Evolutionary conservation across 2,329 filamentous ascomycete species (phyloP).

Genomic region (Beauveria asiatica): DNA sequence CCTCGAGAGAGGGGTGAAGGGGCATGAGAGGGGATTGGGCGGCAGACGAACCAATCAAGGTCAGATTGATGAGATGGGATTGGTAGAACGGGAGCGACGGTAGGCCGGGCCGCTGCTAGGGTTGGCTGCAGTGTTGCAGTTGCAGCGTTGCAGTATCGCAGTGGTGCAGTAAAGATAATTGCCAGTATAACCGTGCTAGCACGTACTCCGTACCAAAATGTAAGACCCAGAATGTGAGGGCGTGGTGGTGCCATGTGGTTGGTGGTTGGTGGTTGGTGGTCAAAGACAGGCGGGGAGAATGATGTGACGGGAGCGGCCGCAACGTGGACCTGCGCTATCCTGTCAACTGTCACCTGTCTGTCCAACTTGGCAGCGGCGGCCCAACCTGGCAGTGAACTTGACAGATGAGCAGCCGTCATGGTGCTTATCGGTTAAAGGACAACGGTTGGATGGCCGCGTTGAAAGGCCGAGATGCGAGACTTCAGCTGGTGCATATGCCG

Average conservation of each 20-base stretch:
- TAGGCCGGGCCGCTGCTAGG: constrained; percentile 9
- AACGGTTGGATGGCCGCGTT: not conserved
- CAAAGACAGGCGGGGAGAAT: not conserved
- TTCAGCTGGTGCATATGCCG: not conserved
- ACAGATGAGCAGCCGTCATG: not conserved
- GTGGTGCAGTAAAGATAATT: no score
- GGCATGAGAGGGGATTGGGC: not conserved
- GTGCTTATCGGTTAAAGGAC: not conserved
- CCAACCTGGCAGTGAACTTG: not conserved
- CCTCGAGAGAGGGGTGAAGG: constrained; percentile 2
- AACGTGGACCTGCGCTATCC: not conserved
- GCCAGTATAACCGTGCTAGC: no score
- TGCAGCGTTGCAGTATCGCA: no score
- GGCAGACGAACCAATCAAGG: not conserved
- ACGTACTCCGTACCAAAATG: no score
- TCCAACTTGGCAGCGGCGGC: not conserved
- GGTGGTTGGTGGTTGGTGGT: not conserved
- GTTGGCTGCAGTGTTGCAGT: not conserved
- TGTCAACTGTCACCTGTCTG: constrained; percentile 1
- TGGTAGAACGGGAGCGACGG: constrained; percentile 1
- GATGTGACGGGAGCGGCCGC: constrained; percentile 8
- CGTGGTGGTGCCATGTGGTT: no score
- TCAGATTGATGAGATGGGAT: constrained; percentile 3
- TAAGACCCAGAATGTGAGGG: no score
- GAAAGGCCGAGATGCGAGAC: not conserved